Percentiles rank a stretch among this genome's conserved stretches.
Evolutionary conservation across 768 basidiomycete genomes (phyloP).

Genomic region (Lentinus tigrinus): DNA sequence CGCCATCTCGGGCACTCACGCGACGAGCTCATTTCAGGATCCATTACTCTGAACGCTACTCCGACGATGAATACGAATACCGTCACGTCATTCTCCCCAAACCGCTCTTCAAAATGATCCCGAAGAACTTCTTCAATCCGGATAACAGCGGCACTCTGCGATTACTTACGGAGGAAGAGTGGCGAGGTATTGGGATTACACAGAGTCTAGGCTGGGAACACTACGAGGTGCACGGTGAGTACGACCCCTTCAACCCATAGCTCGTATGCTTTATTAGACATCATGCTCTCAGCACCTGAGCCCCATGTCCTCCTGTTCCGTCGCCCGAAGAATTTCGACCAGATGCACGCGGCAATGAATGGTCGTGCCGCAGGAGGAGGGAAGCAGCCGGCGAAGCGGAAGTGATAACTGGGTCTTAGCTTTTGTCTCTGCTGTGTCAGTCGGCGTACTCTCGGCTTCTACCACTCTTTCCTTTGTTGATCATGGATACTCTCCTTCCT

Average conservation of each 20-base stretch:
- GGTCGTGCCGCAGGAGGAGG: constrained; percentile 10
- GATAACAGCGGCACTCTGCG: constrained; percentile 78
- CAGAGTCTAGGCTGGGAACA: constrained; percentile 98
- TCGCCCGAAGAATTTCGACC: constrained; percentile 64
- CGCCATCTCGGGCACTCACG: background rate
- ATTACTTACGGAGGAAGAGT: constrained; percentile 83
- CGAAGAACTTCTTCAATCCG: constrained; percentile 74
- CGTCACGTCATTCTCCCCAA: constrained; percentile 97
- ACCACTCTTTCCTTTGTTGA: constrained; percentile 1
- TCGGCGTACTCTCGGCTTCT: constrained; percentile 2
- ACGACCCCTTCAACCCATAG: constrained; percentile 18
- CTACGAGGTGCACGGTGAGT: constrained; percentile 89
- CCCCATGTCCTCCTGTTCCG: constrained; percentile 94
- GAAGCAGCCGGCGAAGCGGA: constrained; percentile 45
- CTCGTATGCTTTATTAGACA: background rate
- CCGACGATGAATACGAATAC: constrained; percentile 92
- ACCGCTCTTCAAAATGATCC: constrained; percentile 89
- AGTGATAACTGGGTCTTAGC: constrained; percentile 5
- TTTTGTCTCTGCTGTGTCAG: background rate
- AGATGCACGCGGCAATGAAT: constrained; percentile 18
- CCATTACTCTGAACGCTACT: constrained; percentile 88
- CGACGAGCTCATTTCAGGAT: constrained; percentile 49
- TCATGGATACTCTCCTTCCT: constrained; percentile 7
- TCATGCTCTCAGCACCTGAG: constrained; percentile 64
- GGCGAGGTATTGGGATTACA: constrained; percentile 94